Evolutionary conservation across 2,329 filamentous ascomycete genomes (phyloP), one percentile per base, ranked within the genome.

Genomic region (Aspergillus ruber): DNA sequence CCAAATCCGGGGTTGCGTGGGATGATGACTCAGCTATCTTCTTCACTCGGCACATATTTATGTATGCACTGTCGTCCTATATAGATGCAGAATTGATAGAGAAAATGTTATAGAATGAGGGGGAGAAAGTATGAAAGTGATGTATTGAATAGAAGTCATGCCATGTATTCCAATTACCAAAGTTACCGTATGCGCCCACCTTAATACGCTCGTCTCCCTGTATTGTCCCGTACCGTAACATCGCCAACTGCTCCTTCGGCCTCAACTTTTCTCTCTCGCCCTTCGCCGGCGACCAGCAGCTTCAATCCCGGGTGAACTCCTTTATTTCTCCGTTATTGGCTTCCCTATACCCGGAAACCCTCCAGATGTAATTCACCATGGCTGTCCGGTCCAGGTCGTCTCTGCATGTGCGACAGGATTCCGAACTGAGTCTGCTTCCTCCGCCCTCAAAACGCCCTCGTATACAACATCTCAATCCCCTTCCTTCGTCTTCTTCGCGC

Each of bases 381-480:
- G 59, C 62, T 46, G 54, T 64, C 51, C 59, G 62, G 56, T 63
- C 63, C 55, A 61, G 60, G 55, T 53, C 63, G 4, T 62, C 62
- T 36, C 56, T 65, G 51, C 63, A 63, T 48, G 53, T 64, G 59
- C 63, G 62, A 65, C 62, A 54, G 53, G 57, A 57, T 46, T 53
- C 23, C 50, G 55, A 33, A 21, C 46, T 45, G 39, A 46, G 44
- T 27, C 29, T 43, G 35, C 43, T 33, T 44, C 51, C 50, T 17
- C 56, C 61, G 36, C 58, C 61, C 29, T 48, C 58, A 42, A 64
- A 65, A 49, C 58, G 58, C 40, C 54, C 56, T 53, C 55, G 61
- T 42, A 53, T 59, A 9, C 54, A 57, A 33, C 51, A 47, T 45
- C 25, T 35, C 20, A 41, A 33, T 20, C 33, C 23, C n/a, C 33